Evolutionary conservation across 1,284 basidiomycete species (phyloP).

Genomic region (Flammula alnicola): DNA sequence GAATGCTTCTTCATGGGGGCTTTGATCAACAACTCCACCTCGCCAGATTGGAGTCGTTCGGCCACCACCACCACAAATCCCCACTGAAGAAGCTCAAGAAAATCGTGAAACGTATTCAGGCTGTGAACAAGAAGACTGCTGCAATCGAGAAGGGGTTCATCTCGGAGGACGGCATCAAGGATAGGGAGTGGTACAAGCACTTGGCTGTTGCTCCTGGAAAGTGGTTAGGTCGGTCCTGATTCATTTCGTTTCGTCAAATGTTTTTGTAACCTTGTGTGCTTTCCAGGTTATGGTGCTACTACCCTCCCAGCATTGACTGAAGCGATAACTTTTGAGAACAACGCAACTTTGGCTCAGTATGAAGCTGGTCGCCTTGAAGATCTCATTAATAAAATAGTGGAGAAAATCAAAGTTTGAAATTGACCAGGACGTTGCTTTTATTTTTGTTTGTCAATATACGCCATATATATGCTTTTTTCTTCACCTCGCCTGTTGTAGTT

Average conservation of each 20-base stretch:
- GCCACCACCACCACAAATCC: constrained; percentile 20
- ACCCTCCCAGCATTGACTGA: constrained; percentile 84
- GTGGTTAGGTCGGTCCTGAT: constrained; percentile 69
- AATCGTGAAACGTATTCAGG: constrained; percentile 64
- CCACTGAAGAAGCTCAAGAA: constrained; percentile 51
- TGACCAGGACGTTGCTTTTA: too few relatives aligned
- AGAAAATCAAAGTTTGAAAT: constrained; percentile 12
- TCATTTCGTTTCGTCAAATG: neutral
- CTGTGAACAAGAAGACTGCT: constrained; percentile 72
- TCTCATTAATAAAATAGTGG: constrained; percentile 36
- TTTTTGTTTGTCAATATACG: too few relatives aligned
- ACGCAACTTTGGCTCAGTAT: constrained; percentile 59
- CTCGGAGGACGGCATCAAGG: constrained; percentile 72
- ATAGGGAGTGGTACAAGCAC: constrained; percentile 83
- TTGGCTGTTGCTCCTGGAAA: constrained; percentile 88
- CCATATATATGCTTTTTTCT: too few relatives aligned
- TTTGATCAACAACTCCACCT: constrained; percentile 2
- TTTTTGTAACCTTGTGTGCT: constrained; percentile 4
- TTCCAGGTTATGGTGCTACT: constrained; percentile 79
- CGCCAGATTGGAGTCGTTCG: neutral
- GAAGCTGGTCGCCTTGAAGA: constrained; percentile 64
- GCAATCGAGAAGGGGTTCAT: constrained; percentile 87
- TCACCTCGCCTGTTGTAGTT: too few relatives aligned
- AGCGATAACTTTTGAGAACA: constrained; percentile 72
- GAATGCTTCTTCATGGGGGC: constrained; percentile 19